Evolutionary conservation across 2,329 filamentous ascomycete species (phyloP), one percentile per base, ranked within the genome.

Genomic region (Coniochaeta hoffmannii): DNA sequence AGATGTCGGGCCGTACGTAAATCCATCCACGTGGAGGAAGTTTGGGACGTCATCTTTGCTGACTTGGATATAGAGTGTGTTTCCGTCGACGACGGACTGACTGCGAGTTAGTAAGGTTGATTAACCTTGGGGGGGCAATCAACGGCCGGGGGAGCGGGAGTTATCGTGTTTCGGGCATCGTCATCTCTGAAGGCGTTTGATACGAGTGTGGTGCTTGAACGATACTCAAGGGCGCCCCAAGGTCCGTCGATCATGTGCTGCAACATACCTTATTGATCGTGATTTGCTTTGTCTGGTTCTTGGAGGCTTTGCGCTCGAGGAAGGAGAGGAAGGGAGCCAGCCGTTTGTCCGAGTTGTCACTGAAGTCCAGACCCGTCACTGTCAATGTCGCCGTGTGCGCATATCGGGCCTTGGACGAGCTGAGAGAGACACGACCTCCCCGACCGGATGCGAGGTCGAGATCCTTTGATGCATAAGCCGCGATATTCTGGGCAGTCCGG

Each of bases 181-280:
- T 46, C 17, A 32, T 17, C 17, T 28, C 11, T 55, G 10, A 56
- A 30, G 28, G 31, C 28, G 31, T n/a, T n/a, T 34, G 30, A 51
- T 34, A 51, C 28, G 31, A 19, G 49, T n/a, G n/a, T n/a, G n/a
- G 19, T 41, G 58, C 63, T 56, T 63, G 55, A 49, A 58, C 24
- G 17, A 34, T n/a, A 44, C n/a, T 24, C 14, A 31, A 53, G 41
- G 50, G 31, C 71, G 71, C 69, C 65, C 71, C 63, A 65, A 65
- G 68, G 44, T 52, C 57, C 65, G 64, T 68, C 64, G 62, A 71
- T 67, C 28, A 31, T 51, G 71, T 69, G 64, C 63, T 62, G 60
- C 71, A 70, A 88, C 86, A 83, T 88, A 91, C 88, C 85, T 90
- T 89, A 74, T 83, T 85, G 60, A 92, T 85, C 67, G 78, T 83